These are phyloP conservation scores for Ensete ventricosum DNA, from an alignment of 176 grass and related monocot genomes.

Conservation along the genomic window DNA sequence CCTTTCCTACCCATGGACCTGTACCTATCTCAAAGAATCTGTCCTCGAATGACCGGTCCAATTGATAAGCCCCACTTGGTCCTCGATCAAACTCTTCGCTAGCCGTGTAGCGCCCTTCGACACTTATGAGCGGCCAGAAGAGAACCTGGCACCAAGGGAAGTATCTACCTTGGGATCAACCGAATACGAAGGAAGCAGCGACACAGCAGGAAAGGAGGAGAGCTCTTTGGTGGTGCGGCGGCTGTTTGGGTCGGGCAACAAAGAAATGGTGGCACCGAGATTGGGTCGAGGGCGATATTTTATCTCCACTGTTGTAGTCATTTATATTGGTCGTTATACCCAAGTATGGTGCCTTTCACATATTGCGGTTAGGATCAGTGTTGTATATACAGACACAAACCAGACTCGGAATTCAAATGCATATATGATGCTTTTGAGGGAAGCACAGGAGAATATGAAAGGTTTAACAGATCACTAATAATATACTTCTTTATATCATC, in stretches of 20 bases:
- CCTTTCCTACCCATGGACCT: conserved; percentile 19
- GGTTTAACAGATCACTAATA: too few relatives aligned
- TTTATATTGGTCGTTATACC: not conserved
- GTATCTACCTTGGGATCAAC: not conserved
- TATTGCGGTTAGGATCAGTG: too few relatives aligned
- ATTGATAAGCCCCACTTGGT: conserved; percentile 81
- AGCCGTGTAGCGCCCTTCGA: conserved; percentile 15
- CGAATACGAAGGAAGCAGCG: conserved; percentile 14
- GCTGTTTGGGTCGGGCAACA: not conserved
- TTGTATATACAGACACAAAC: too few relatives aligned
- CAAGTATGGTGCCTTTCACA: too few relatives aligned
- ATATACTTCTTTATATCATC: too few relatives aligned
- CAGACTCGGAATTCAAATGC: too few relatives aligned
- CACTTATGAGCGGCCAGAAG: conserved; percentile 33
- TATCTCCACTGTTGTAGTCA: not conserved
- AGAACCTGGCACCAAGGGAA: conserved; percentile 22
- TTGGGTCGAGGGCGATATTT: not conserved
- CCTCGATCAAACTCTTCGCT: conserved; percentile 62
- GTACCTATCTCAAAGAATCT: conserved; percentile 42
- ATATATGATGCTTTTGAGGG: too few relatives aligned
- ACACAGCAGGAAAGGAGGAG: not conserved
- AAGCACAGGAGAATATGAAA: too few relatives aligned
- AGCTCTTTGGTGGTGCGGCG: not conserved
- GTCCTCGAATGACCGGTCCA: conserved; percentile 68
- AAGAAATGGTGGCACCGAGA: not conserved